Conservation (phyloP, 2,329 filamentous ascomycete species). For the Fusarium sp. region DNA sequence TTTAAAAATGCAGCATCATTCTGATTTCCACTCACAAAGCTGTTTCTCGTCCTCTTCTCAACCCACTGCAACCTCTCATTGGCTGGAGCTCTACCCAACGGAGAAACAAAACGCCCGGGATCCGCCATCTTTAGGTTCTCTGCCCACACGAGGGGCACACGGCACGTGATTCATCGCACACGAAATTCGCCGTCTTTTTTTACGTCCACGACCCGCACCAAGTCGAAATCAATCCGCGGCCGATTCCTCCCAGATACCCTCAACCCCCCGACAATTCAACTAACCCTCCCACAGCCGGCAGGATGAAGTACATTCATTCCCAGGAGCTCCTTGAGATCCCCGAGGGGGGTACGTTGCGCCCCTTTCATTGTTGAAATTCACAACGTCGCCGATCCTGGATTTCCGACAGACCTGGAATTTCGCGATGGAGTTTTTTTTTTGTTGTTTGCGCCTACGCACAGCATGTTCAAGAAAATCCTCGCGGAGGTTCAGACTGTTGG, state of each 20-base stretch:
- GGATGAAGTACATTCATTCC: constrained; percentile 99
- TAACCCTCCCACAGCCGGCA: constrained; percentile 69
- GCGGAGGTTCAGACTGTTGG: constrained; percentile 7
- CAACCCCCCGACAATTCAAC: constrained; percentile 53
- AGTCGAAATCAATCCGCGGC: constrained; percentile 51
- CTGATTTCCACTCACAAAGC: background rate
- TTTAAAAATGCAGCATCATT: background rate
- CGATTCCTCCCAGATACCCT: constrained; percentile 54
- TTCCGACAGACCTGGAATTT: constrained; percentile 22
- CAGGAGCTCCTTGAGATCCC: constrained; percentile 95
- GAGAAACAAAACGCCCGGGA: background rate
- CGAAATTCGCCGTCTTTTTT: constrained; percentile 47
- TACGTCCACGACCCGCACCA: constrained; percentile 7
- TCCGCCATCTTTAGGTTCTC: constrained; percentile 24
- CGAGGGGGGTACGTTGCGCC: constrained; percentile 85
- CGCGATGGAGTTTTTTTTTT: constrained; percentile 21
- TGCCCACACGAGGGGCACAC: constrained; percentile 51
- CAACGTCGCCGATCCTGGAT: constrained; percentile 5
- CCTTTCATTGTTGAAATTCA: constrained; percentile 10
- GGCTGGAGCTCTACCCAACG: background rate
- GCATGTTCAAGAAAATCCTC: constrained; percentile 23
- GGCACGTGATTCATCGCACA: background rate
- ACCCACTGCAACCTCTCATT: constrained; percentile 11
- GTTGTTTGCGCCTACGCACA: constrained; percentile 20
- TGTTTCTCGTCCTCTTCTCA: background rate